Evolutionary conservation across 2,329 filamentous ascomycete species (phyloP), one percentile per base, ranked within the genome.

Genomic region (Arthrobotrys megalospora): DNA sequence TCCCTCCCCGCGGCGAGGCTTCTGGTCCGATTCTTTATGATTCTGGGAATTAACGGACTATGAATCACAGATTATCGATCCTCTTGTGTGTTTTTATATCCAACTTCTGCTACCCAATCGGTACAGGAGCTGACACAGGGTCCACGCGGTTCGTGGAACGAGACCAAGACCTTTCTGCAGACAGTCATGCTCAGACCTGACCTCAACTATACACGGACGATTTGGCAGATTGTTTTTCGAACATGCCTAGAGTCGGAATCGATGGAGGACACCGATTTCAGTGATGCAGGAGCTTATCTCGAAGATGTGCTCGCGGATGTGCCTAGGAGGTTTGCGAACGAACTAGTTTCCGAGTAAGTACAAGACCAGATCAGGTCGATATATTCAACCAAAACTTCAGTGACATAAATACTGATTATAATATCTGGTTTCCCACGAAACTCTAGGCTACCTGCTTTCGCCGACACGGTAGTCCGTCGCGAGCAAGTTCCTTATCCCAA

Each of bases 221-320:
- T 62, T 3, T 14, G 55, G n/a, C 24, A 41, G 21, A 43, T 43
- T 7, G 38, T 43, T 19, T 38, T 62, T 1, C 2, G 11, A 41
- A 24, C 32, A 16, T 19, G 55, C 19, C 14, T 34, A 62, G 4
- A 7, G 19, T 38, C 36, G 36, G n/a, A 10, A 7, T 11, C 24
- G 10, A 16, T 62, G n/a, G 41, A 32, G 11, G 55, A 41, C 16
- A n/a, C n/a, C 10, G 55, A 62, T 62, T 14, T 43, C n/a, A 19
- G 10, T 21, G 36, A 62, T 10, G 55, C 55, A 6, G 36, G 36
- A 5, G 19, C 11, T 3, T 11, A 43, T 24, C 32, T 62, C 2
- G n/a, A 6, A 8, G 7, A 41, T 7, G 14, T 8, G 5, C n/a
- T 62, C 11, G 34, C n/a, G 3, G 1, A 41, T 62, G 5, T 28